Base-by-base conservation (phyloP, 768 basidiomycete genomes). In the Termitomyces sp. region DNA sequence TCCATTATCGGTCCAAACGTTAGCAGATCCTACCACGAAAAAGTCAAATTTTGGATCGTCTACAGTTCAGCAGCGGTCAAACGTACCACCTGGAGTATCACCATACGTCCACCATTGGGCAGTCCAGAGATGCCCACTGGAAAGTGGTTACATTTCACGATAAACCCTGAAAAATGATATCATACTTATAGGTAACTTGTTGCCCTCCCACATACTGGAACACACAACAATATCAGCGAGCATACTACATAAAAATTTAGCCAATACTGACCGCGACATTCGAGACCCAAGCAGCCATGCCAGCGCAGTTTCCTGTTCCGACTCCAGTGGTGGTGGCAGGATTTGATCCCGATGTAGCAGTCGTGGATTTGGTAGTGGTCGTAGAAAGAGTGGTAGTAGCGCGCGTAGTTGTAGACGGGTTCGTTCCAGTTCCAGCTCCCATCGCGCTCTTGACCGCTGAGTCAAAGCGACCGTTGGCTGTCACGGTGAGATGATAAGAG, bases 51-150 rank as follows among this genome's bases (percentile, higher is more conserved):
- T 17, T 19, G 12, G 3, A 11, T 40, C 10, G 9, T 40, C 11
- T 38, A 7, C 3, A 15, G n/a, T 19, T 26, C 42, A 21, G n/a
- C 19, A 23, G 21, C 17, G 8, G 12, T 44, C 42, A 17, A 35
- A 55, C 56, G 26, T 51, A 70, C 70, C 71, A 61, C 72, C 73
- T 9, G 72, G 72, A 21, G 50, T 51, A 54, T 73, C 73, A 62
- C 5, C 53, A 63, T 33, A 66, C 10, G 69, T 71, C 81, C 82
- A 82, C 73, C 74, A 78, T 52, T 72, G 64, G 4, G 80, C 79
- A 1, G 70, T 74, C 80, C 80, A 83, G 10, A 80, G 67, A 57
- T 79, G 66, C 11, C 78, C 77, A 53, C 80, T 80, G 26, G 35
- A 53, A 35, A 35, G 17, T 37, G 11, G 11, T 35, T 47, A 63